Evolutionary conservation across 352 stramenopile species (phyloP).

Genomic region (Phytophthora cryptogea): DNA sequence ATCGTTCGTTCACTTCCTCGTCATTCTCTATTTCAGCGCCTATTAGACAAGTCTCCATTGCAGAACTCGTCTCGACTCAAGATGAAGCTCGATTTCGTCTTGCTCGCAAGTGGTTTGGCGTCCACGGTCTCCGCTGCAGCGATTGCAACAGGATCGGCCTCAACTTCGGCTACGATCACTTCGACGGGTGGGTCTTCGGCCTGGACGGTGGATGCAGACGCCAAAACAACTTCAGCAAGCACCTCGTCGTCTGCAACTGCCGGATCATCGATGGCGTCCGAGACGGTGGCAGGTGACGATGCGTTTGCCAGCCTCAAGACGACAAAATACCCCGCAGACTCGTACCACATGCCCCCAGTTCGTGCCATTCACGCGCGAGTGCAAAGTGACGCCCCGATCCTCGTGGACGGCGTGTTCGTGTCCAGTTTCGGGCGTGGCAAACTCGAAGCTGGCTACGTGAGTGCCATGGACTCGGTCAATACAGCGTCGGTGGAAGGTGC

Average conservation of each 20-base stretch:
- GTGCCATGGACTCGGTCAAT: slow-evolving; percentile 74
- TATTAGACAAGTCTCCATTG: slow-evolving; percentile 31
- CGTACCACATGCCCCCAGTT: slow-evolving; percentile 71
- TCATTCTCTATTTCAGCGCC: slow-evolving; percentile 42
- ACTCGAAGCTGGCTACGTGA: slow-evolving; percentile 61
- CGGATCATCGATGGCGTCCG: not conserved
- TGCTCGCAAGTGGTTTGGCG: slow-evolving; percentile 15
- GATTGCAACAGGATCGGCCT: slow-evolving; percentile 1
- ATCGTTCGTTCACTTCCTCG: not conserved
- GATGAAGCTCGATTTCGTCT: slow-evolving; percentile 36
- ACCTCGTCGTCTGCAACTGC: slow-evolving; percentile 8
- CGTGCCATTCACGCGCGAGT: slow-evolving; percentile 70
- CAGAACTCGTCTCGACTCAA: not conserved
- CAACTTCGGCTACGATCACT: not conserved
- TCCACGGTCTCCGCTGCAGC: slow-evolving; percentile 18
- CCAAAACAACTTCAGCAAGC: slow-evolving; percentile 9
- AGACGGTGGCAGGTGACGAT: slow-evolving; percentile 12
- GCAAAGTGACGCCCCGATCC: slow-evolving; percentile 66
- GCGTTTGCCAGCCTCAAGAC: slow-evolving; percentile 46
- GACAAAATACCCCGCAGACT: slow-evolving; percentile 21
- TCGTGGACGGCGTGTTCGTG: slow-evolving; percentile 61
- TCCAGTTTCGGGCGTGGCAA: slow-evolving; percentile 62
- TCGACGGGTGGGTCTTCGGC: not conserved
- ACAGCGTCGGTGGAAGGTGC: slow-evolving; percentile 70
- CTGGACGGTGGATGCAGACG: slow-evolving; percentile 3